Percentiles rank a stretch among this genome's conserved stretches.
phyloP scores from a whole-genome alignment of 1,284 basidiomycete genomes.

The Cerrena zonata region DNA sequence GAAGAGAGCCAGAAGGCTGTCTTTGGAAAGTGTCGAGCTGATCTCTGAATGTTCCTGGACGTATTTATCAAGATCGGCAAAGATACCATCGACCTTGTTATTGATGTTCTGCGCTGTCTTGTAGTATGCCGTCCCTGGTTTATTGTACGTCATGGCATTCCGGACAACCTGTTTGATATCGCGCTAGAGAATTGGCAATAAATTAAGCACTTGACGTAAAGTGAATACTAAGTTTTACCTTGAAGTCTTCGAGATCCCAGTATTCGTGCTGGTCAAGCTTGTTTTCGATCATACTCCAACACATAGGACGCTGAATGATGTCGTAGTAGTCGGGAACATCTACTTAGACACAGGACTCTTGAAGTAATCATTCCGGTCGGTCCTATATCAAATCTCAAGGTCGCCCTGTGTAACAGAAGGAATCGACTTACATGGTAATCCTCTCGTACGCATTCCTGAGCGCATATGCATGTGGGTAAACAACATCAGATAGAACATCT shows the following conservation, averaged over 20 bases:
- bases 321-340: slow-evolving; percentile 93
- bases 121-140: slow-evolving; percentile 66
- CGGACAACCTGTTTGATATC: slow-evolving; percentile 79
- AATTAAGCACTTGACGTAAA: too few relatives aligned
- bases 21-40: background rate
- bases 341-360: slow-evolving; percentile 71
- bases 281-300: slow-evolving; percentile 75
- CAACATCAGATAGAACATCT: slow-evolving; percentile 53
- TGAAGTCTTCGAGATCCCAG: slow-evolving; percentile 69
- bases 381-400: slow-evolving; percentile 38
- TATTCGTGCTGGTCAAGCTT: slow-evolving; percentile 80
- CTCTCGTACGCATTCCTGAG: slow-evolving; percentile 67
- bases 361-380: slow-evolving; percentile 74
- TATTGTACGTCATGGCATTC: slow-evolving; percentile 89
- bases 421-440: slow-evolving; percentile 61
- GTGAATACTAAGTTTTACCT: slow-evolving; percentile 42
- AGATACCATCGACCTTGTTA: slow-evolving; percentile 49
- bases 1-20: background rate
- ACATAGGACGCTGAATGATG: slow-evolving; percentile 83
- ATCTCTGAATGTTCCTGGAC: slow-evolving; percentile 13
- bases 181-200: too few relatives aligned
- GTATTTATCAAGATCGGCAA: slow-evolving; percentile 51
- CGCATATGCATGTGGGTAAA: slow-evolving; percentile 64
- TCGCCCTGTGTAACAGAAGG: slow-evolving; percentile 3
- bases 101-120: slow-evolving; percentile 71